These are phyloP conservation scores for Colletotrichum incanum DNA, from an alignment of 2,329 filamentous ascomycete species.

Conservation along the genomic window DNA sequence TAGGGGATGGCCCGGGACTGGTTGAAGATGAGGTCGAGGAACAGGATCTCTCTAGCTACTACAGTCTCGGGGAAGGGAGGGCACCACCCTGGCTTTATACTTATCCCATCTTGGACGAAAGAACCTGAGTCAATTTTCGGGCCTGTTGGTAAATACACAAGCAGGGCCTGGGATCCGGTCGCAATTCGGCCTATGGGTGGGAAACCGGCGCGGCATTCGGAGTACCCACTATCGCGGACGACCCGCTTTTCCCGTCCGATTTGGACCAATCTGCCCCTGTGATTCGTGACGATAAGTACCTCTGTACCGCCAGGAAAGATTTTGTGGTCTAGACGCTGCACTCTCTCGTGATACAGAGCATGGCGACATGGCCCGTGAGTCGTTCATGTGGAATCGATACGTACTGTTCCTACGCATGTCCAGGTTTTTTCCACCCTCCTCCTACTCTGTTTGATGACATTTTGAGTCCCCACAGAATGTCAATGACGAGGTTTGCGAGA, in stretches of 20 bases:
- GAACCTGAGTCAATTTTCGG: conserved; percentile 7
- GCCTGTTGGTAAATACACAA: not conserved
- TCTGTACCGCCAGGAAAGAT: not conserved
- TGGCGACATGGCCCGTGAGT: conserved; percentile 15
- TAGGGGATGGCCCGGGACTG: conserved; percentile 10
- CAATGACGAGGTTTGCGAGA: not conserved
- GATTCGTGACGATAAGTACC: not conserved
- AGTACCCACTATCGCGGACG: conserved; percentile 19
- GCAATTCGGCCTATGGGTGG: conserved; percentile 30
- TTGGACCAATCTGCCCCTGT: conserved; percentile 19
- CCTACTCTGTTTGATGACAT: not conserved
- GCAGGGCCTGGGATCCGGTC: conserved; percentile 34
- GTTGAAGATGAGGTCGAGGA: not conserved
- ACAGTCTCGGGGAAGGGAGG: not conserved
- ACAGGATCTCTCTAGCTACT: not conserved
- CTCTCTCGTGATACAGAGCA: not conserved
- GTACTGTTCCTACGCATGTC: not conserved
- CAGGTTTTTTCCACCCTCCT: not conserved
- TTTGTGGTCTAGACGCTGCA: not conserved
- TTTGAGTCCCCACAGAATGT: conserved; percentile 5
- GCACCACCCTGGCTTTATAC: conserved; percentile 25
- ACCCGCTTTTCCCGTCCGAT: conserved; percentile 37
- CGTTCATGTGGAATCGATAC: conserved; percentile 22
- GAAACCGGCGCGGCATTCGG: conserved; percentile 40
- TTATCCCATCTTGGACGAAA: not conserved